These are phyloP conservation scores for Fusarium anguioides DNA, from an alignment of 2,329 filamentous ascomycete species.

Conservation along the genomic window DNA sequence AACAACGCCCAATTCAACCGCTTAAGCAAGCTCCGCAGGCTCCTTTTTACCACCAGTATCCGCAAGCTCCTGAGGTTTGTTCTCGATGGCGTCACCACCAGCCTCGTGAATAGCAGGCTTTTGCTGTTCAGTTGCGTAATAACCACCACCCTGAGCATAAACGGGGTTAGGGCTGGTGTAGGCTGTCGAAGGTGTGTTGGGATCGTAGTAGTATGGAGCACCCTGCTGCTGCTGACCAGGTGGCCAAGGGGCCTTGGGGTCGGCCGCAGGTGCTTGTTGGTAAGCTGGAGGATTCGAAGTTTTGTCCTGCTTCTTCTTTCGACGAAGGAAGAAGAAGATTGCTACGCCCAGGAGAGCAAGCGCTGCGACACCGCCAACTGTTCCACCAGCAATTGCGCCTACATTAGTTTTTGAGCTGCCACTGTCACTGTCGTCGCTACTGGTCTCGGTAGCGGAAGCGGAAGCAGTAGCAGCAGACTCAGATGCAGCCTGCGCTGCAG, in stretches of 20 bases:
- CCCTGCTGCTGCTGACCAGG: constrained; percentile 11
- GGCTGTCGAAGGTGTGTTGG: background rate
- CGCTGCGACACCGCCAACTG: constrained; percentile 7
- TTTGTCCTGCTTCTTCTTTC: constrained; percentile 14
- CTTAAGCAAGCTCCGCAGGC: constrained; percentile 19
- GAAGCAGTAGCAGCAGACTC: background rate
- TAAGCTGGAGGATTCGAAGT: background rate
- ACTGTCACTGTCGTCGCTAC: background rate
- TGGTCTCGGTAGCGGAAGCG: background rate
- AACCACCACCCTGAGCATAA: background rate
- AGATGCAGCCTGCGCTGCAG: background rate
- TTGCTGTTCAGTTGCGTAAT: background rate
- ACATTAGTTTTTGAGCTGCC: background rate
- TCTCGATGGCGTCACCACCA: constrained; percentile 10
- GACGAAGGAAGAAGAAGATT: constrained; percentile 3
- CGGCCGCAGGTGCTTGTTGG: background rate
- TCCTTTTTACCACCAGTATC: background rate
- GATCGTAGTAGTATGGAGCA: constrained; percentile 1
- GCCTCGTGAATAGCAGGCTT: constrained; percentile 17
- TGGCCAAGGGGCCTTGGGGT: background rate
- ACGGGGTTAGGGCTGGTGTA: background rate
- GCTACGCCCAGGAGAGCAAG: background rate
- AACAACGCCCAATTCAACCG: background rate
- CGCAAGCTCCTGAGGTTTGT: constrained; percentile 18
- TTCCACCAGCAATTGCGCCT: constrained; percentile 25